Base-by-base conservation (phyloP, 495 filamentous ascomycete species). In the Xylaria flabelliformis region DNA sequence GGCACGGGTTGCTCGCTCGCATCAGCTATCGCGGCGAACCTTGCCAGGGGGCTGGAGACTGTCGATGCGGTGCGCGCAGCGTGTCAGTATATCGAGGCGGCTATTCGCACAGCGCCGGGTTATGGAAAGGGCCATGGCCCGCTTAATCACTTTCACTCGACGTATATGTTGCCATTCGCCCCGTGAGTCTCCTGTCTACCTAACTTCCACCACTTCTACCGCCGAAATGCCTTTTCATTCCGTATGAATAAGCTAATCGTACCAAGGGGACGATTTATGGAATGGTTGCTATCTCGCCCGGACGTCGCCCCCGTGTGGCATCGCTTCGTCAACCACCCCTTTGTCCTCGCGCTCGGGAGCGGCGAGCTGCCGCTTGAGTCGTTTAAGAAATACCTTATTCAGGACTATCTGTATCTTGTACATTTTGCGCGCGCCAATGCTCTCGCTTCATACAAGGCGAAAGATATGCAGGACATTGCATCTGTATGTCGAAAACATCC, bases 1-100 rank as follows among this genome's bases (percentile, higher is more conserved):
- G 96, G 96, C 3, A 99, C 96, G 8, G 96, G 96, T 24, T 99
- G 96, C 76, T 96, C 94, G 17, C 88, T 99, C 67, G 96, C 96
- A 65, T 97, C 91, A 91, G 94, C 95, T 10, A 97, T 98, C 78
- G 93, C 95, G 13, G 94, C 90, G 21, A 95, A 97, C 74, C 83
- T 98, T 21, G 91, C 93, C 17, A 87, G 85, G 36, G 90, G 89
- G 0, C 73, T 85, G 62, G 79, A 83, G 42, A 79, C 95, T 46
- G 78, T 85, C 1, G 77, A 86, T 55, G 92, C 94, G 6, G 92
- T 97, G 26, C 87, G 86, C 69, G 81, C 82, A 44, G 94, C 90
- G 3, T 92, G 94, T 72, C 85, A 87, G 48, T 98, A 96, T 75
- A 88, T 98, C 62, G 92, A 94, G 75, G 92, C 89, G 0, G 95